Evolutionary conservation across 2,329 filamentous ascomycete species (phyloP), one percentile per base, ranked within the genome.

Genomic region (Aureobasidium melanogenum): DNA sequence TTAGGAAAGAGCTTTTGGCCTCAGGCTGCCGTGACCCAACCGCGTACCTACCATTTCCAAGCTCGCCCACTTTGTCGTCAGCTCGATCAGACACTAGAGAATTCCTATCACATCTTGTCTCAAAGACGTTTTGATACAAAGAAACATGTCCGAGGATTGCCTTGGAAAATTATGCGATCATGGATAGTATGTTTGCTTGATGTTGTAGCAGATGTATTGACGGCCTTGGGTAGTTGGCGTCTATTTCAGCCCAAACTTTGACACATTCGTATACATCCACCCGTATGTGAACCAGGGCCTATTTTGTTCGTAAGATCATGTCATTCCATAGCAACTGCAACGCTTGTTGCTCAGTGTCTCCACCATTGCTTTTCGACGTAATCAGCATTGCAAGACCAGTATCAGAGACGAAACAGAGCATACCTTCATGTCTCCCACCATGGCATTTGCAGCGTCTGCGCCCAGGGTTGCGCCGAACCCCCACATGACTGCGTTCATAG

Each of bases 381-480:
- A 15, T 34, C 28, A 60, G 26, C 4, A 56, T 41, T 22, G 10
- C 15, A 14, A 3, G 2, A 30, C 10, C 15, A 7, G 4, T 8
- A 15, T 26, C 10, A 24, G 3, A 26, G 5, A 15, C 24, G 24
- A 54, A 19, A 9, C 9, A 39, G n/a, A 26, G 61, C 66, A 9
- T 62, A 68, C 69, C 63, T 63, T 68, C 36, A 65, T 66, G 43
- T 70, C 69, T 17, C 69, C 69, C n/a, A 70, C 65, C 17, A 64
- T 66, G 32, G 65, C 67, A 54, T 70, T 69, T 2, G 69, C 69
- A 51, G 65, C 69, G 50, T 70, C 67, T 9, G 68, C 68, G 4
- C 68, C 68, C 22, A 69, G 32, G 10, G 69, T 70, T 5, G 66
- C 67, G 12, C 68, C 69, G 36, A 70, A 70, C 2, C 69, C 69